Evolutionary conservation across 2,329 filamentous ascomycete genomes (phyloP), one percentile per base, ranked within the genome.

Genomic region (Chrysoporthe austroafricana): DNA sequence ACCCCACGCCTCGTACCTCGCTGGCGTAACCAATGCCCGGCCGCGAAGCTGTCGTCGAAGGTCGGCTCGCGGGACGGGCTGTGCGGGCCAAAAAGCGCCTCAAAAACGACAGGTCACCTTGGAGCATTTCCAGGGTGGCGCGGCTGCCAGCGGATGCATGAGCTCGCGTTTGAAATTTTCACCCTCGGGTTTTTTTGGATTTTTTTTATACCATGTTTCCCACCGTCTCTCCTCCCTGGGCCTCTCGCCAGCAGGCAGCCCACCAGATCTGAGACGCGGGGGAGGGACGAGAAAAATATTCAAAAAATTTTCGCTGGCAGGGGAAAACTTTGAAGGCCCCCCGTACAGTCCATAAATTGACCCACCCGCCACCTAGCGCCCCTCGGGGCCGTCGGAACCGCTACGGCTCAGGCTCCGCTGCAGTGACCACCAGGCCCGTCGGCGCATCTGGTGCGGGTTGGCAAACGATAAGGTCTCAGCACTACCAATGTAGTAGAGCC

Each of bases 121-220:
- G 36, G 32, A 14, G 44, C 57, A 7, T 43, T 21, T 42, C 36
- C 39, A 43, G 9, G 57, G 39, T 60, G 57, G 16, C 36, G 57
- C 57, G 57, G 57, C 57, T 60, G 39, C 57, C 57, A 60, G 57
- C 57, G 57, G n/a, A 14, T 60, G 39, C 57, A 21, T 26, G 26
- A 26, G 26, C 26, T 26, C 26, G 26, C 2, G 26, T 21, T 52
- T 52, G 6, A 26, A 52, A 7, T 21, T 14, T 26, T 60, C 32
- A 21, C n/a, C 32, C 1, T 16, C 7, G 9, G 9, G 0, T 52
- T 50, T 11, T 50, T 21, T 21, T 46, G 43, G 43, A 16, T 4
- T 16, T 46, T 46, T n/a, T 21, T 21, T 50, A 8, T 52, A 13
- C 21, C 48, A 13, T 14, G 48, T 32, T n/a, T 32, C n/a, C 18